Conservation (phyloP, 1,284 basidiomycete genomes). For the Rhodotorula sp. region DNA sequence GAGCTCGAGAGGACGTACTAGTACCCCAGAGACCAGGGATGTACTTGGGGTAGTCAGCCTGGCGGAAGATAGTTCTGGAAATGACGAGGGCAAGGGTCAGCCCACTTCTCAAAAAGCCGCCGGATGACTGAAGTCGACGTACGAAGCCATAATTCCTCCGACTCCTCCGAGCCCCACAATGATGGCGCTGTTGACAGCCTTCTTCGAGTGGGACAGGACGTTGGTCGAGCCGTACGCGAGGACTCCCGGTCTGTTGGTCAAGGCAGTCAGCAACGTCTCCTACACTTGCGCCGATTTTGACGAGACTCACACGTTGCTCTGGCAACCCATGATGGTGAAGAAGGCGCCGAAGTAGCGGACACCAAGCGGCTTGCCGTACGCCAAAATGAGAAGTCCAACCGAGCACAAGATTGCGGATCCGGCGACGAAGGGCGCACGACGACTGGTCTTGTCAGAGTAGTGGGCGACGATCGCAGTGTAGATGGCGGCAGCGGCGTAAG, state of each 20-base stretch:
- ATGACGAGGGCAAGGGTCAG: neutral
- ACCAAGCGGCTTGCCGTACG: constrained; percentile 37
- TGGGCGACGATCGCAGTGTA: constrained; percentile 47
- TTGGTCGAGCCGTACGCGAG: constrained; percentile 50
- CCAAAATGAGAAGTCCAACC: constrained; percentile 48
- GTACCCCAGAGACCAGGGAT: constrained; percentile 27
- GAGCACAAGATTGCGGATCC: constrained; percentile 47
- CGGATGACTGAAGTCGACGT: constrained; percentile 32
- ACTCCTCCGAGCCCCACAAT: constrained; percentile 67
- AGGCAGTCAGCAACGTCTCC: neutral
- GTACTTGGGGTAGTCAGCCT: constrained; percentile 41
- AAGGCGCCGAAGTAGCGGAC: constrained; percentile 51
- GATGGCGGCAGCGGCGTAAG: constrained; percentile 47
- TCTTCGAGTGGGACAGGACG: constrained; percentile 51
- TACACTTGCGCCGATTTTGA: too few species aligned
- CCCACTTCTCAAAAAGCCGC: neutral
- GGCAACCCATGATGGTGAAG: constrained; percentile 49
- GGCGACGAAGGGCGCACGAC: constrained; percentile 49
- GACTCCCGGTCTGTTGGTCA: constrained; percentile 44
- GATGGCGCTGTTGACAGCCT: constrained; percentile 54
- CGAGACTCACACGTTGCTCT: constrained; percentile 27
- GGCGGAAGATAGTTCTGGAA: constrained; percentile 39
- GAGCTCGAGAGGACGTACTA: constrained; percentile 4
- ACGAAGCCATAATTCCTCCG: constrained; percentile 51
- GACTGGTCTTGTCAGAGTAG: constrained; percentile 48